Evolutionary conservation across 345 rosid species (phyloP).

Genomic region (Geranium rotundifolium): DNA sequence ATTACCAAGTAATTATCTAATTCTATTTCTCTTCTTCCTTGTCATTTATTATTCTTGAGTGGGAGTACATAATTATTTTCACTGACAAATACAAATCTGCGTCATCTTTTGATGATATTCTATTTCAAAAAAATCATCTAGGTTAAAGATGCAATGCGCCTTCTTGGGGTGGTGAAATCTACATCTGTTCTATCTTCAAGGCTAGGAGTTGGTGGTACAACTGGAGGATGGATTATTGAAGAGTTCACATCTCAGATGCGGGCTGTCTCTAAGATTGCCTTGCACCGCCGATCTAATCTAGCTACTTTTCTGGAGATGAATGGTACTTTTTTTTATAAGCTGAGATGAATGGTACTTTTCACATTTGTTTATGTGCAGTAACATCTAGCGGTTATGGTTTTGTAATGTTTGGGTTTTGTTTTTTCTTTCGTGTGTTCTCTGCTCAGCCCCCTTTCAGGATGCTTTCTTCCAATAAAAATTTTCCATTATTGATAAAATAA

Average conservation of each 20-base stretch:
- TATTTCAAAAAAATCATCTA: constrained; percentile 12
- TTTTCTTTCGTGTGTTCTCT: too few species aligned
- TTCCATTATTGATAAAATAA: neutral
- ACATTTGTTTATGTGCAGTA: neutral
- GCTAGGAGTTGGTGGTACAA: constrained; percentile 60
- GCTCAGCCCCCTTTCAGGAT: too few species aligned
- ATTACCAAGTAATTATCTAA: constrained; percentile 54
- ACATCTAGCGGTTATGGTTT: neutral
- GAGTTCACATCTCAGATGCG: constrained; percentile 96
- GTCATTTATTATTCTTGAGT: neutral
- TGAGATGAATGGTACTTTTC: constrained; percentile 60
- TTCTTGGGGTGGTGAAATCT: constrained; percentile 88
- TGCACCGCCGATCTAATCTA: constrained; percentile 82
- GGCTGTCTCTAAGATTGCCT: constrained; percentile 88
- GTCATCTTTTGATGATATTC: neutral
- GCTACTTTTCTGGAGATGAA: constrained; percentile 62
- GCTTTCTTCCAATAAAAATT: too few species aligned
- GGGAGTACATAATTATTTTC: neutral
- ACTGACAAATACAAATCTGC: neutral
- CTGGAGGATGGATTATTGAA: constrained; percentile 74
- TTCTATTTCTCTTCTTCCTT: neutral
- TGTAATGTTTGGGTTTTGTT: too few species aligned
- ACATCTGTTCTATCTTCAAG: constrained; percentile 60
- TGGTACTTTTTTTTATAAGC: constrained; percentile 57
- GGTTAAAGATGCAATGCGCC: constrained; percentile 92